phyloP scores from a whole-genome alignment of 2,329 filamentous ascomycete species.

The Penicillium nordicum region DNA sequence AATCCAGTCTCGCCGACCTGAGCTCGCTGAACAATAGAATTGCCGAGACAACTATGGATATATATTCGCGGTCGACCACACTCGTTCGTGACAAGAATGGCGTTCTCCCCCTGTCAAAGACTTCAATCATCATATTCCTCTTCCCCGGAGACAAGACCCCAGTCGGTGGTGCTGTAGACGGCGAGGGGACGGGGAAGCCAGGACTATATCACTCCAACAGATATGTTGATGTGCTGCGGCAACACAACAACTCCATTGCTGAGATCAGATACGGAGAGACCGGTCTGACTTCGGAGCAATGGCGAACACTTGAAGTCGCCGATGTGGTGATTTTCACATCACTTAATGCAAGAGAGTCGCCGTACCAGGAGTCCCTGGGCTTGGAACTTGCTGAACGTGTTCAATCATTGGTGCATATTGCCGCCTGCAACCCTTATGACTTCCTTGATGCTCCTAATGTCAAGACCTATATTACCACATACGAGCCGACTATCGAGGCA shows the following conservation, averaged over 20 bases:
- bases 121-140: slow-evolving; percentile 35
- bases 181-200: slow-evolving; percentile 35
- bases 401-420: slow-evolving; percentile 38
- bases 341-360: slow-evolving; percentile 39
- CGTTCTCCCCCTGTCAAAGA: slow-evolving; percentile 31
- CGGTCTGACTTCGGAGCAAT: slow-evolving; percentile 31
- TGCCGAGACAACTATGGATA: slow-evolving; percentile 29
- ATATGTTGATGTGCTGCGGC: slow-evolving; percentile 35
- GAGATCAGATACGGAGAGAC: slow-evolving; percentile 36
- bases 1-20: slow-evolving; percentile 18
- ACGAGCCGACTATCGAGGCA: slow-evolving; percentile 45
- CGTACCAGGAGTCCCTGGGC: slow-evolving; percentile 37
- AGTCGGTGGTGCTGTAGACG: slow-evolving; percentile 39
- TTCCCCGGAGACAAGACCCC: slow-evolving; percentile 37
- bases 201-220: slow-evolving; percentile 30
- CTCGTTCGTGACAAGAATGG: slow-evolving; percentile 35
- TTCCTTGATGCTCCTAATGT: slow-evolving; percentile 38
- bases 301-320: slow-evolving; percentile 33
- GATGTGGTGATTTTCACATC: slow-evolving; percentile 42
- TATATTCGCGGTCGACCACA: slow-evolving; percentile 42
- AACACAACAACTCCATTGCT: slow-evolving; percentile 23
- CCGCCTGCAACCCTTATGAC: slow-evolving; percentile 46
- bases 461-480: slow-evolving; percentile 44
- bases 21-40: slow-evolving; percentile 26
- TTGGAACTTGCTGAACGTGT: slow-evolving; percentile 30